Percentiles rank a stretch among this genome's conserved stretches.
These are phyloP conservation scores for Pichia cabralensis DNA, from an alignment of 805 yeast genomes.

Conservation along the genomic window DNA sequence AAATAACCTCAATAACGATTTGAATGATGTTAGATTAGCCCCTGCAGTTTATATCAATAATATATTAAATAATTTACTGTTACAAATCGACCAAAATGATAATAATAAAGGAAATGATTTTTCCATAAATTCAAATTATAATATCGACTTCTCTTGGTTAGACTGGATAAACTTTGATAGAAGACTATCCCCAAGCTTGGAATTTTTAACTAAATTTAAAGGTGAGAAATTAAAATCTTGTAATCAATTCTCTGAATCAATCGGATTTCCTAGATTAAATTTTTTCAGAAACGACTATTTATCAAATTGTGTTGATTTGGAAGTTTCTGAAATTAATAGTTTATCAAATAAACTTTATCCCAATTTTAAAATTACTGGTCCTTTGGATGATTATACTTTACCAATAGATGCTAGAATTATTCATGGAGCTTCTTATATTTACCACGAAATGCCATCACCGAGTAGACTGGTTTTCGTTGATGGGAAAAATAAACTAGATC, in stretches of 20 bases:
- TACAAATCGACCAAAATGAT: no score
- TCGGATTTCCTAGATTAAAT: conserved; percentile 7
- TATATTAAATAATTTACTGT: conserved; percentile 1
- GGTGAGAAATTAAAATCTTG: conserved; percentile 10
- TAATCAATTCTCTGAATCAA: conserved; percentile 11
- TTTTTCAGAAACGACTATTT: not conserved
- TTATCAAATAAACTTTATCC: conserved; percentile 15
- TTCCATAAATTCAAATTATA: conserved; percentile 5
- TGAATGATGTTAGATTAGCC: conserved; percentile 10
- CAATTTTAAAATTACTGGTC: conserved; percentile 17
- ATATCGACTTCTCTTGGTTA: conserved; percentile 19
- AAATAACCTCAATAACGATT: no score
- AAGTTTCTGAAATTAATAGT: conserved; percentile 2
- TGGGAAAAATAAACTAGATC: conserved; percentile 4
- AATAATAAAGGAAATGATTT: no score
- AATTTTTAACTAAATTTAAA: conserved; percentile 9
- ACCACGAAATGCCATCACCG: conserved; percentile 23
- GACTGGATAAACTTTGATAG: conserved; percentile 22
- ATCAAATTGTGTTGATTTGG: conserved; percentile 10
- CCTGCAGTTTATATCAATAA: conserved; percentile 6
- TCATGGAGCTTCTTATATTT: conserved; percentile 27
- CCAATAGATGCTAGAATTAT: conserved; percentile 23
- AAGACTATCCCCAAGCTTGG: conserved; percentile 14
- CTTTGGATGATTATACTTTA: conserved; percentile 13
- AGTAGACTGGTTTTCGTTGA: conserved; percentile 15